These are phyloP conservation scores for Fragaria iinumae DNA, from an alignment of 306 rosid species.

Conservation along the genomic window DNA sequence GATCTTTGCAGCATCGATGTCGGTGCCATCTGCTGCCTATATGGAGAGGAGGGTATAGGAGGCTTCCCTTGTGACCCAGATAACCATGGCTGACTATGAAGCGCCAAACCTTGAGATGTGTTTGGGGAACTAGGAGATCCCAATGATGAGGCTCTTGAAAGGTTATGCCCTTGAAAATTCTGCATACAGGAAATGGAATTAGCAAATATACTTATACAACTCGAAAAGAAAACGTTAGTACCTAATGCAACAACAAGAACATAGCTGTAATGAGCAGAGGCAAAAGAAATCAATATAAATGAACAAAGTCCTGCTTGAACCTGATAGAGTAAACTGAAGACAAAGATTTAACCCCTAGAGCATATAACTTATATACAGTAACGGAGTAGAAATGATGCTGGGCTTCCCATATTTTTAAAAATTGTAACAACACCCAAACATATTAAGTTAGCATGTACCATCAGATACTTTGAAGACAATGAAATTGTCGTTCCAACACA, in stretches of 20 bases:
- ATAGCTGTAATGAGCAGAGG: not conserved
- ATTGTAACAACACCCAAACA: not conserved
- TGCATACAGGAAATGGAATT: constrained; percentile 30
- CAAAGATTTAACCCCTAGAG: not conserved
- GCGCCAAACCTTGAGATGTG: constrained; percentile 59
- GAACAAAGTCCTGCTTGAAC: not conserved
- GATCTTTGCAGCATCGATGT: constrained; percentile 71
- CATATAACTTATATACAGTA: not conserved
- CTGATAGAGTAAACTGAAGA: not conserved
- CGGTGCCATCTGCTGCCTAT: constrained; percentile 70
- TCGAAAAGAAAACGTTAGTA: not conserved
- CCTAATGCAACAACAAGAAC: not conserved
- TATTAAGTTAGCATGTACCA: not conserved
- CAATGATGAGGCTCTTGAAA: constrained; percentile 58
- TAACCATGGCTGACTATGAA: constrained; percentile 87
- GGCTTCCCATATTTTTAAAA: not conserved
- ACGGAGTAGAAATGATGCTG: not conserved
- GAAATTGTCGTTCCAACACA: not conserved
- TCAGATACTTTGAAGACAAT: not conserved
- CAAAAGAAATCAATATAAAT: not conserved
- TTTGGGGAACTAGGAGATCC: constrained; percentile 65
- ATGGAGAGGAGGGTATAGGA: constrained; percentile 72
- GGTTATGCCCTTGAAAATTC: constrained; percentile 84
- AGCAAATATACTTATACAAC: constrained; percentile 14
- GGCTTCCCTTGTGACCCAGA: constrained; percentile 90